A percentile compares a stretch with the other conserved stretches of the same genome.
Evolutionary conservation across 2,329 filamentous ascomycete genomes (phyloP).

Genomic region (Penicillium freii): DNA sequence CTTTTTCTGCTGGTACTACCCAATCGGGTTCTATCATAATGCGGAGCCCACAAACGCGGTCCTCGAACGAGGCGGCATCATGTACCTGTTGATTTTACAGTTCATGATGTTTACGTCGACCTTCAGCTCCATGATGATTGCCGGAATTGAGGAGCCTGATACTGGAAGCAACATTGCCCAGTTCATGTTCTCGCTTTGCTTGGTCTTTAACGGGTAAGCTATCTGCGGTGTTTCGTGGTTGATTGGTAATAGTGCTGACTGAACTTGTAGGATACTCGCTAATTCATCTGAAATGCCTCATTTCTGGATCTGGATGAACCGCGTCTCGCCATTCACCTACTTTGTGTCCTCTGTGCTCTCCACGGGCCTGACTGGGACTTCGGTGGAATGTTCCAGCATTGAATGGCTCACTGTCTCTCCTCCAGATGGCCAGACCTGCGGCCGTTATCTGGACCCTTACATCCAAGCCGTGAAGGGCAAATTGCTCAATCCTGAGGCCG

Average conservation of each 20-base stretch:
- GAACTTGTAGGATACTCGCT: conserved; percentile 55
- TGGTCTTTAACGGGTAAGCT: conserved; percentile 54
- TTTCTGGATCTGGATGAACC: conserved; percentile 79
- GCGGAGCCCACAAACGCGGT: conserved; percentile 35
- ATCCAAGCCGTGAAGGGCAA: conserved; percentile 55
- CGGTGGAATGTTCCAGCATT: conserved; percentile 34
- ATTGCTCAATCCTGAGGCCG: conserved; percentile 61
- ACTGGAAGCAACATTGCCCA: conserved; percentile 63
- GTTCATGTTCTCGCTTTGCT: conserved; percentile 55
- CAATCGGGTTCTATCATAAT: conserved; percentile 48
- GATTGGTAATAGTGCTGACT: background rate
- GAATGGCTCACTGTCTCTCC: conserved; percentile 41
- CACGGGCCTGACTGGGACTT: conserved; percentile 32
- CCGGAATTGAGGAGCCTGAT: conserved; percentile 64
- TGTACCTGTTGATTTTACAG: conserved; percentile 62
- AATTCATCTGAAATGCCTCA: conserved; percentile 58
- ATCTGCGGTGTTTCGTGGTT: background rate
- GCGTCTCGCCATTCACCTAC: conserved; percentile 65
- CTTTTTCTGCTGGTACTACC: conserved; percentile 67
- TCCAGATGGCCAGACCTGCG: conserved; percentile 63
- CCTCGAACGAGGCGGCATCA: conserved; percentile 57
- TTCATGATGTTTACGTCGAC: conserved; percentile 69
- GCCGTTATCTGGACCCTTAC: conserved; percentile 60
- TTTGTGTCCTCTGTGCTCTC: conserved; percentile 45
- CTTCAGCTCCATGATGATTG: conserved; percentile 71